A percentile compares a stretch with the other conserved stretches of the same genome.
These are phyloP conservation scores for Jasminum sambac DNA, from an alignment of 257 asterid genomes.

Conservation along the genomic window DNA sequence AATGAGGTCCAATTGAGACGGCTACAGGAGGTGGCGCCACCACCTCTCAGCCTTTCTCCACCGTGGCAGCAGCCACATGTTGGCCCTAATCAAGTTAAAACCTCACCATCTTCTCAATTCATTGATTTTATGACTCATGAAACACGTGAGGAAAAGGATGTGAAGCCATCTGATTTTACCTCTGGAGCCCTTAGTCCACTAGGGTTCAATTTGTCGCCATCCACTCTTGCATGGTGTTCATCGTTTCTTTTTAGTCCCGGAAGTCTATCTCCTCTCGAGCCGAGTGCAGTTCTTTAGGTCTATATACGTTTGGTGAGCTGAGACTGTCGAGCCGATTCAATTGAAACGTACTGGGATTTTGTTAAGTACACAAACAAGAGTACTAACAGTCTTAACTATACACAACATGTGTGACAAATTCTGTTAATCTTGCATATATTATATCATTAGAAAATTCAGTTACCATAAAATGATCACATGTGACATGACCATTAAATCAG, in stretches of 20 bases:
- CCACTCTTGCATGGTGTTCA: slow-evolving; percentile 66
- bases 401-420: too few relatives aligned
- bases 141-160: slow-evolving; percentile 7
- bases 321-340: too few relatives aligned
- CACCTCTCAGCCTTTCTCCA: slow-evolving; percentile 52
- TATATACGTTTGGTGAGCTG: not conserved
- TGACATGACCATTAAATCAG: too few relatives aligned
- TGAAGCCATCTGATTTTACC: slow-evolving; percentile 15
- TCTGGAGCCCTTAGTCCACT: slow-evolving; percentile 39
- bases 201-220: slow-evolving; percentile 57
- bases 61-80: not conserved
- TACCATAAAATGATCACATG: too few relatives aligned
- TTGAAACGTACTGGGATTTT: too few relatives aligned
- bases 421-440: too few relatives aligned
- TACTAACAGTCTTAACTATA: too few relatives aligned
- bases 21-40: slow-evolving; percentile 64
- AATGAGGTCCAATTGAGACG: slow-evolving; percentile 32
- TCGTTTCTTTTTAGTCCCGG: slow-evolving; percentile 61
- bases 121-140: not conserved
- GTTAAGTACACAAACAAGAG: too few relatives aligned
- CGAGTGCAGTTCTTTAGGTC: slow-evolving; percentile 25
- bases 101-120: not conserved
- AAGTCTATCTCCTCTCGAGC: slow-evolving; percentile 37
- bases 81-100: not conserved
- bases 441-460: too few relatives aligned